Conservation (phyloP, 352 stramenopile genomes). For the Pythium rhizo-oryzae region DNA sequence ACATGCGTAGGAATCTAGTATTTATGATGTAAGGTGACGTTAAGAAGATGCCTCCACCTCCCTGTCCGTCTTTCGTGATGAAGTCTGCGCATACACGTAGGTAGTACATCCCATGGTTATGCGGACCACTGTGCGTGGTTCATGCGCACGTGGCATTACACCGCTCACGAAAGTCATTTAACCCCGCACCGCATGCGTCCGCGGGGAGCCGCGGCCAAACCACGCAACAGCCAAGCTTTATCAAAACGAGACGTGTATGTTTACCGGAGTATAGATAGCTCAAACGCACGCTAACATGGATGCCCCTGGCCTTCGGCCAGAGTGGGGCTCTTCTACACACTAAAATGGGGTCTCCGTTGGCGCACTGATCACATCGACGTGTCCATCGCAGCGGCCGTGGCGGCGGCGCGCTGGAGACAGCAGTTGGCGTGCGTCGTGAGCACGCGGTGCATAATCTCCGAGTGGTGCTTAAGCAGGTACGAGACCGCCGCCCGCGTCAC, state of each 20-base stretch:
- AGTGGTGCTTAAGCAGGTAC: conserved; percentile 24
- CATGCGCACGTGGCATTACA: background rate
- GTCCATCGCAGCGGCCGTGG: conserved; percentile 3
- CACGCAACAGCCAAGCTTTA: background rate
- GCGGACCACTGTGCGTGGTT: background rate
- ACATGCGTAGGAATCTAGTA: background rate
- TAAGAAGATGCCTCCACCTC: background rate
- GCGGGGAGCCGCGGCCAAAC: background rate
- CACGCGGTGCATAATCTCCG: conserved; percentile 22
- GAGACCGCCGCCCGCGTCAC: conserved; percentile 52
- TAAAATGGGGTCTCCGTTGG: too few relatives aligned
- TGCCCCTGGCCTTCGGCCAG: background rate
- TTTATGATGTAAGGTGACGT: conserved; percentile 11
- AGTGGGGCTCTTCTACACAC: too few relatives aligned
- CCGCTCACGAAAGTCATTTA: background rate
- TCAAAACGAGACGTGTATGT: background rate
- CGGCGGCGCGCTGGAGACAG: conserved; percentile 12
- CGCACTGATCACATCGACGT: background rate
- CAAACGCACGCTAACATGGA: background rate
- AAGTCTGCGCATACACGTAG: too few relatives aligned
- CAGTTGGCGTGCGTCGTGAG: conserved; percentile 19
- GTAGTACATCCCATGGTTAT: too few relatives aligned
- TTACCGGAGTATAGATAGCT: background rate
- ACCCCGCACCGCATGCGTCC: background rate
- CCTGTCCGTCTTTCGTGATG: too few relatives aligned